phyloP scores from a whole-genome alignment of 2,329 filamentous ascomycete species.

The Coniochaeta sp. region DNA sequence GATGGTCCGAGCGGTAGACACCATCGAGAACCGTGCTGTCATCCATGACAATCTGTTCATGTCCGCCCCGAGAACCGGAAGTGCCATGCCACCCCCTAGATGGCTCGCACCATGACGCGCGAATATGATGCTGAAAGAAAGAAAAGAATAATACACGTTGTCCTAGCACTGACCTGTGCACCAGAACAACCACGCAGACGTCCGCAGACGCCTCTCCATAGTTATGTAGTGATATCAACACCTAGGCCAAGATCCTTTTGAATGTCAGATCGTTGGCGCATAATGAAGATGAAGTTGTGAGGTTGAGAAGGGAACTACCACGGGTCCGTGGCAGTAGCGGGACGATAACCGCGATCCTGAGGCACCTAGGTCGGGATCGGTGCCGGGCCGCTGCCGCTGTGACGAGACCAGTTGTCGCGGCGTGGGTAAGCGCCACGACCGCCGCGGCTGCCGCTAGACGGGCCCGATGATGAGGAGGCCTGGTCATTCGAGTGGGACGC shows the following conservation, averaged over 20 bases:
- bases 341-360: background rate
- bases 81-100: background rate
- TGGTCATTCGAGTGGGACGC: conserved; percentile 1
- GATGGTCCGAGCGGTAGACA: too few relatives aligned
- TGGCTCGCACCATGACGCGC: background rate
- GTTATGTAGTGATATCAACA: background rate
- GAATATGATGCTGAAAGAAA: background rate
- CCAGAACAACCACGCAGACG: background rate
- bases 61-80: too few relatives aligned
- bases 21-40: too few relatives aligned
- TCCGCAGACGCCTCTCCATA: background rate
- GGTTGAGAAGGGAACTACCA: background rate
- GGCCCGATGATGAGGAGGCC: background rate
- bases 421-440: background rate
- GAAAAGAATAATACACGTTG: conserved; percentile 1
- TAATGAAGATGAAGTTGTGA: background rate
- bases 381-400: background rate
- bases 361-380: background rate
- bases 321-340: background rate
- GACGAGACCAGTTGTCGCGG: background rate
- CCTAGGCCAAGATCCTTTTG: background rate
- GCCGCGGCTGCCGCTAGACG: background rate
- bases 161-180: background rate
- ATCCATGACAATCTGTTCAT: too few relatives aligned
- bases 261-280: background rate